These are phyloP conservation scores for Amanita pseudoporphyria DNA, from an alignment of 768 basidiomycete species.

Conservation along the genomic window DNA sequence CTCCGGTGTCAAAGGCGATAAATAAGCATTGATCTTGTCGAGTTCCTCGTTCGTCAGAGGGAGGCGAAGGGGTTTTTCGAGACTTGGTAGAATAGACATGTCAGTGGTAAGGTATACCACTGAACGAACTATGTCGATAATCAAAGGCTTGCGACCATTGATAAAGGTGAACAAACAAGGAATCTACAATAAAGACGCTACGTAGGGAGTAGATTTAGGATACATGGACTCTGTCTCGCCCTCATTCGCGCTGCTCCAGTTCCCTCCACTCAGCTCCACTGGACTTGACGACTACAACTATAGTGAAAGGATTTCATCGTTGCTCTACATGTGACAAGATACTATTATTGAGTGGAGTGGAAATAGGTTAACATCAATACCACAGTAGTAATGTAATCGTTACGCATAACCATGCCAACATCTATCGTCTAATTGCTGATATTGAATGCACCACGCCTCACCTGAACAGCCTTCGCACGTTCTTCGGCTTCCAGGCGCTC, in stretches of 20 bases:
- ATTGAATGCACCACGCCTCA: background rate
- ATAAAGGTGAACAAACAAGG: too few species aligned
- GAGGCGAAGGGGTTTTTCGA: slow-evolving; percentile 38
- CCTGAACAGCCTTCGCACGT: background rate
- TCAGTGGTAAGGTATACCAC: background rate
- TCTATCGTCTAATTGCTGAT: background rate
- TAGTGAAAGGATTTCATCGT: background rate
- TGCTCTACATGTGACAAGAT: background rate
- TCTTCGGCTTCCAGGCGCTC: slow-evolving; percentile 11
- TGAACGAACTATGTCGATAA: too few species aligned
- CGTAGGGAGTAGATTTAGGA: too few species aligned
- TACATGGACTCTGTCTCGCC: too few species aligned
- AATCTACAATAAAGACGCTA: too few species aligned
- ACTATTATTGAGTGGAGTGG: background rate
- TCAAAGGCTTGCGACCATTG: too few species aligned
- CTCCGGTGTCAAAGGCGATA: slow-evolving; percentile 65
- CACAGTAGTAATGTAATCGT: background rate
- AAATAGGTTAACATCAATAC: background rate
- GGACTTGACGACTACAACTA: background rate
- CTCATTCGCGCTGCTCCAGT: too few species aligned
- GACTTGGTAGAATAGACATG: slow-evolving; percentile 7
- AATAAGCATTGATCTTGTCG: slow-evolving; percentile 60
- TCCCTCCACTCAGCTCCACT: too few species aligned
- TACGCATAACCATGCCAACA: background rate
- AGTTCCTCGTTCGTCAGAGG: slow-evolving; percentile 55